These are phyloP conservation scores for Chlamydomonas schloesseri DNA, from an alignment of 139 green algal genomes.

Conservation along the genomic window DNA sequence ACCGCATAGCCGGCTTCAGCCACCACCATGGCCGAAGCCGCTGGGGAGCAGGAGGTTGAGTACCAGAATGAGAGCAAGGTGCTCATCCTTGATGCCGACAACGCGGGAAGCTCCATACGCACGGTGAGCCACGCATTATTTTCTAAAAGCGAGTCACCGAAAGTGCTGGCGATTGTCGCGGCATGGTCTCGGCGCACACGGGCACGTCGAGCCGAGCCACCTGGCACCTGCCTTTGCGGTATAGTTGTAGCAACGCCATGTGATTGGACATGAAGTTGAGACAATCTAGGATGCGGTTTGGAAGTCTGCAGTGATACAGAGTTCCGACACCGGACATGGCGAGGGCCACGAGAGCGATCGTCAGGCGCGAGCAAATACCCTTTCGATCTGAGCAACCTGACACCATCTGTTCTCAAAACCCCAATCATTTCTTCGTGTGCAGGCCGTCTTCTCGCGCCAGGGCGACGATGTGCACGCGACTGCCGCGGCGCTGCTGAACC, in stretches of 20 bases:
- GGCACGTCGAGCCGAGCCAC: no score
- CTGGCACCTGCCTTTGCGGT: no score
- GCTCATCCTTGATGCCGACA: conserved; percentile 7
- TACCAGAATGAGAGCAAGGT: conserved; percentile 37
- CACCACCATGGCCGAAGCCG: conserved; percentile 19
- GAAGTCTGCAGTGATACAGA: no score
- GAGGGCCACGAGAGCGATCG: no score
- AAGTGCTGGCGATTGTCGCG: no score
- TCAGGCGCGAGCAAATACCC: no score
- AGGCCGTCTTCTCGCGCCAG: background rate
- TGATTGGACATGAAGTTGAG: no score
- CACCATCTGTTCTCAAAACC: background rate
- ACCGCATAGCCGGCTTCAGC: background rate
- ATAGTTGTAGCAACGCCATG: no score
- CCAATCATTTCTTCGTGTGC: background rate
- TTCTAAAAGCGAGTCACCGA: no score
- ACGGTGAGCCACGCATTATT: background rate
- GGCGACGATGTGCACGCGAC: conserved; percentile 18
- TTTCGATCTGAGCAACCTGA: background rate
- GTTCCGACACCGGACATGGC: no score
- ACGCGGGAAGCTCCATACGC: background rate
- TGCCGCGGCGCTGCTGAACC: conserved; percentile 31
- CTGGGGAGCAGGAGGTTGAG: background rate
- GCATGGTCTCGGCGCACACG: no score
- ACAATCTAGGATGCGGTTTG: no score